Base-by-base conservation (phyloP, 2,329 filamentous ascomycete species). In the Xylaria multiplex region DNA sequence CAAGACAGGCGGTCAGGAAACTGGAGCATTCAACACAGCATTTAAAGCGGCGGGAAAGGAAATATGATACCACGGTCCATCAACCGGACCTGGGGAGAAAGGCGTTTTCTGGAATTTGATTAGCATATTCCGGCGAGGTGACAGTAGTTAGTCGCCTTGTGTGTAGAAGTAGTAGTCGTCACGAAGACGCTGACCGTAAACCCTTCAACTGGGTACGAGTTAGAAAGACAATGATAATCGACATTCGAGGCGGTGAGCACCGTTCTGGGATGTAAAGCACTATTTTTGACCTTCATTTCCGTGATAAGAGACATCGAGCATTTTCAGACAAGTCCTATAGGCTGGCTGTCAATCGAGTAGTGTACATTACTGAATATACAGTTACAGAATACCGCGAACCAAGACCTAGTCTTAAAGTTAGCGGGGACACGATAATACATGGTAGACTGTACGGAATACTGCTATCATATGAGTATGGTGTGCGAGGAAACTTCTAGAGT, bases 21-120 rank as follows among this genome's bases (percentile, higher is more conserved):
- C 52, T 56, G 74, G 71, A 75, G 75, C 74, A 77, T 77, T 77
- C 76, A 77, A 77, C 76, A 77, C 72, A 72, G 75, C 75, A 77
- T 77, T 72, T 74, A 73, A 71, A 70, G 73, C 72, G 70, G 68
- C 62, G 63, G 71, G 72, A 74, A 71, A 72, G 71, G 74, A 72
- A 69, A 65, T 64, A 74, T 76, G 75, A 77, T 77, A 77, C 73
- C 75, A 74, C 61, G 70, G 76, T 74, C 75, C 75, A 76, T 77
- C 76, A 77, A 77, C 76, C 75, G 76, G 75, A 70, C 72, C 71
- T 73, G 72, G 70, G 73, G 72, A 67, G 64, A 64, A 71, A 62
- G 75, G 76, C 76, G 76, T 77, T 77, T 68, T 68, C 52, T 74
- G 73, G 72, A 71, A 73, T 75, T 73, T 74, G 70, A 67, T 73